Base-by-base conservation (phyloP, 1,139 yeast species). In the Blastobotrys elegans region DNA sequence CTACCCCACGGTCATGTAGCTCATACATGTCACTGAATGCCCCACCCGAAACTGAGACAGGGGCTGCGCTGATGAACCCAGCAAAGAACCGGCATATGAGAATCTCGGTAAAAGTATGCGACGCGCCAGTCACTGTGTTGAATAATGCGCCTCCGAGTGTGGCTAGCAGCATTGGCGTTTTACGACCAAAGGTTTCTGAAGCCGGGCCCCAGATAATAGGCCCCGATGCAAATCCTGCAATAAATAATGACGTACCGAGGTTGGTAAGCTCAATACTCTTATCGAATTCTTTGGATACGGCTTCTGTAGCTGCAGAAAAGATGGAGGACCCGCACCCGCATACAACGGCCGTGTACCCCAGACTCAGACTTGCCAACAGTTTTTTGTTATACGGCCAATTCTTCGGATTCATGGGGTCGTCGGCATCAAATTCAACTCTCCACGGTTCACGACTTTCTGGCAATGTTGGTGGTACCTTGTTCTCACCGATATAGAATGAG, bases 381-480 rank as follows among this genome's bases (percentile, higher is more conserved):
- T 75, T 74, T 29, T 58, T 62, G 24, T 42, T 30, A 18, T 65
- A 30, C 2, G 75, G 57, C 72, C 75, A 77, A 57, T 77, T 78
- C 49, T 67, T 68, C 0, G 83, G 82, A 54, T 68, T 73, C 0
- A 52, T 42, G 1, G 79, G 78, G 57, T 78, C 83, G 24, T 71
- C 66, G 1, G 80, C 80, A 51, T 72, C 76, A 55, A 66, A 78
- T 7, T 74, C 68, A n/a, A 80, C 85, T 6, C 70, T 66, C 58
- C 77, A 79, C 0, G 63, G 65, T 11, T 69, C 73, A 27, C 70
- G 61, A 39, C 71, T 73, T 2, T 10, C 6, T 0, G 76, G 77
- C 16, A 76, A 61, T 27, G 61, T 86, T 62, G 84, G 89, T 59
- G 98, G 92, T 74, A 98, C 97, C 58, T 77, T 81, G 63, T 98